Evolutionary conservation across 2,329 filamentous ascomycete species (phyloP).

Genomic region (Arthroderma sp.): DNA sequence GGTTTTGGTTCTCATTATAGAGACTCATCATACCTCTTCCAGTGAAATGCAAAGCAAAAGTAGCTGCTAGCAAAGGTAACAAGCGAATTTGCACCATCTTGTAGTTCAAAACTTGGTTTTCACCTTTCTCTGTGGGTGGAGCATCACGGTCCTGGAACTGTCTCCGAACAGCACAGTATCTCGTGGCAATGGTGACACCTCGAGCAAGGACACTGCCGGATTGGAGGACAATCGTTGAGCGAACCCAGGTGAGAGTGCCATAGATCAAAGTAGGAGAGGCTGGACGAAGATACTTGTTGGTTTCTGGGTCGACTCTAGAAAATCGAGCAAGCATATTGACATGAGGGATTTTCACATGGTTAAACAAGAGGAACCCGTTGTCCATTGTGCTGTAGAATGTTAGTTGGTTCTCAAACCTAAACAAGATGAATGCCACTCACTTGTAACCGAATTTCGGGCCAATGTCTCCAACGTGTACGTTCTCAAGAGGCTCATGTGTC

Average conservation of each 20-base stretch:
- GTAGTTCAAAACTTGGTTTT: constrained; percentile 68
- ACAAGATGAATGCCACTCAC: constrained; percentile 17
- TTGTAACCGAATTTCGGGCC: constrained; percentile 70
- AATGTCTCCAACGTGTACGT: constrained; percentile 65
- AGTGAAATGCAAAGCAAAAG: constrained; percentile 68
- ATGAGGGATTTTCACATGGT: constrained; percentile 62
- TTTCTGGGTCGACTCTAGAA: constrained; percentile 54
- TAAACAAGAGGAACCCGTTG: constrained; percentile 67
- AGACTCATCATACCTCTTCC: constrained; percentile 62
- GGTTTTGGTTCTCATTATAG: constrained; percentile 59
- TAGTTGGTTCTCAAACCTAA: not conserved
- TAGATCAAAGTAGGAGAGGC: constrained; percentile 56
- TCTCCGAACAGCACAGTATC: constrained; percentile 60
- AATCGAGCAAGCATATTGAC: constrained; percentile 61
- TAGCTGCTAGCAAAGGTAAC: constrained; percentile 57
- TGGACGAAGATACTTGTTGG: constrained; percentile 54
- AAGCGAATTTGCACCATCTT: constrained; percentile 67
- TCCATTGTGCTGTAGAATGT: constrained; percentile 51
- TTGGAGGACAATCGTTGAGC: constrained; percentile 60
- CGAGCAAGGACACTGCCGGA: constrained; percentile 58
- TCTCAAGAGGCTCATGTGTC: constrained; percentile 55
- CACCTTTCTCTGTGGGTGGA: constrained; percentile 41
- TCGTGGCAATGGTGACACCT: constrained; percentile 64
- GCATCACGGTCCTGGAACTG: constrained; percentile 67
- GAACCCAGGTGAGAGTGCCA: constrained; percentile 63